Percentiles rank a stretch among this genome's conserved stretches.
These are phyloP conservation scores for Trichoderma cornu-damae DNA, from an alignment of 2,329 filamentous ascomycete species.

Conservation along the genomic window DNA sequence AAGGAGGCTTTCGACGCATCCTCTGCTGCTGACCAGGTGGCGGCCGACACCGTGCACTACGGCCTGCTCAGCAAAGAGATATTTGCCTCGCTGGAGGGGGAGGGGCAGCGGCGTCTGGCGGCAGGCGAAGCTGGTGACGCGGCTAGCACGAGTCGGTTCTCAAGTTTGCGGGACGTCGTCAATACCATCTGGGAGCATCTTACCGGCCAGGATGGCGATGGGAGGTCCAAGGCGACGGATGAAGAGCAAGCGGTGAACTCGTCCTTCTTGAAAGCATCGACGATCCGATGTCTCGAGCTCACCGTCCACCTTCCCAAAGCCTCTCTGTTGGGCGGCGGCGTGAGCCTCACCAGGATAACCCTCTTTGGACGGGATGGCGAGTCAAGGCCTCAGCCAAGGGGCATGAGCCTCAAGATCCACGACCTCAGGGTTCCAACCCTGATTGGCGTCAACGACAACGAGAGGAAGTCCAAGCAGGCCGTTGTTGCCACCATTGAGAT, in stretches of 20 bases:
- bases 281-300: conserved; percentile 46
- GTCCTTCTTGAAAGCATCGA: conserved; percentile 30
- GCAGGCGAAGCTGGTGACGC: not conserved
- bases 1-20: conserved; percentile 51
- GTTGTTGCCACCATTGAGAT: conserved; percentile 59
- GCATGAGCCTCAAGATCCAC: conserved; percentile 44
- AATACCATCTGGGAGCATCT: conserved; percentile 32
- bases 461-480: conserved; percentile 61
- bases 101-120: not conserved
- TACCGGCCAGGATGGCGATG: conserved; percentile 25
- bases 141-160: not conserved
- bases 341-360: conserved; percentile 46
- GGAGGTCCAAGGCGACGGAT: not conserved
- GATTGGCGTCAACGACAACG: conserved; percentile 68
- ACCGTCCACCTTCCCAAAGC: conserved; percentile 61
- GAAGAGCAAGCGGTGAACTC: conserved; percentile 14
- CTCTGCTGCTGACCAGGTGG: conserved; percentile 55
- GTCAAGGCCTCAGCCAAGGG: conserved; percentile 26
- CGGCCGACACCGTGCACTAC: conserved; percentile 70
- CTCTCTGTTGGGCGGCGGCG: conserved; percentile 58
- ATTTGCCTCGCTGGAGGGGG: conserved; percentile 41
- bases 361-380: conserved; percentile 34
- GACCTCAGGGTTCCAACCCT: conserved; percentile 60
- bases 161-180: conserved; percentile 20
- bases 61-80: conserved; percentile 64